Evolutionary conservation across 1,139 yeast species (phyloP).

Genomic region (Geotrichum candidum): DNA sequence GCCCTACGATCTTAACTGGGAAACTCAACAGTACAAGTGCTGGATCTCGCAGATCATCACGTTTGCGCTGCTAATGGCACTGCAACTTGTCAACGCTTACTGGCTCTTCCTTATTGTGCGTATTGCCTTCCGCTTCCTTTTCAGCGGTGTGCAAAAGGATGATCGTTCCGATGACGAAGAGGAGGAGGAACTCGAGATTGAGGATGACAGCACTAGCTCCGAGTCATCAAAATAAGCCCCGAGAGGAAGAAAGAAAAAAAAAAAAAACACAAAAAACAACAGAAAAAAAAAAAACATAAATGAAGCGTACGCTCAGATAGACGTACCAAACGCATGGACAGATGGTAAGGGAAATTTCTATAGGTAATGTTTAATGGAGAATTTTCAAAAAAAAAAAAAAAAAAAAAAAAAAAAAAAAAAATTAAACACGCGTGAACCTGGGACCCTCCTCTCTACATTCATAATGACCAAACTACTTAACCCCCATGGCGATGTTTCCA

Average conservation of each 20-base stretch:
- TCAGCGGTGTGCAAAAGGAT: constrained; percentile 60
- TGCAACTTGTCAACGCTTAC: constrained; percentile 78
- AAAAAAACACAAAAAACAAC: neutral
- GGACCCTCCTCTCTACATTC: no score
- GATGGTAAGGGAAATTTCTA: no score
- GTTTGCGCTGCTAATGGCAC: constrained; percentile 64
- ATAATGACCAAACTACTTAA: no score
- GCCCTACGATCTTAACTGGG: constrained; percentile 73
- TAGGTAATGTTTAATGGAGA: no score
- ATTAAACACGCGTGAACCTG: no score
- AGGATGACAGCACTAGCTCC: constrained; percentile 1
- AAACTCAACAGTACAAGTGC: constrained; percentile 92
- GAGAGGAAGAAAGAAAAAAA: neutral
- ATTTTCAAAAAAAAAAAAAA: no score
- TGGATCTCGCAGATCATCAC: constrained; percentile 91
- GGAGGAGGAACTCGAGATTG: constrained; percentile 41
- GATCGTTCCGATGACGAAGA: constrained; percentile 87
- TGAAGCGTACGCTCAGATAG: no score
- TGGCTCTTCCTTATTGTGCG: constrained; percentile 83
- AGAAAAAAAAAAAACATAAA: no score
- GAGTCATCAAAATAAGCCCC: neutral
- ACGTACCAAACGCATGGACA: no score
- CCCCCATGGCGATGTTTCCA: no score
- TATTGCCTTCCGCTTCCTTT: constrained; percentile 59
- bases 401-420: no score